Base-by-base conservation (phyloP, 2,329 filamentous ascomycete species). In the Phaeosphaeriaceae sp. region DNA sequence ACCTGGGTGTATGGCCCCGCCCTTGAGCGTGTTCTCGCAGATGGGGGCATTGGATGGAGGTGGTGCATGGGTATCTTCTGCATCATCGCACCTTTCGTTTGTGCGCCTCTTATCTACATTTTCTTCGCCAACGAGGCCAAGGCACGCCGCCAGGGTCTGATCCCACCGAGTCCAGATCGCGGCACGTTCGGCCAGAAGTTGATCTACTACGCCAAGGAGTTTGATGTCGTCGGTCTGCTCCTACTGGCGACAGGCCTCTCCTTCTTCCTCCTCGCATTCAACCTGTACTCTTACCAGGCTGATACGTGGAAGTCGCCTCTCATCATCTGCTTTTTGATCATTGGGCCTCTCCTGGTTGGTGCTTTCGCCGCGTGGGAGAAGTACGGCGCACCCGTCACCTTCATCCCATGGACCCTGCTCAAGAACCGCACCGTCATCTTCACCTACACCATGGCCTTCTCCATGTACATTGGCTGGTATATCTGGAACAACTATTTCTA, bases 61-160 rank as follows among this genome's bases (percentile, higher is more conserved):
- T 92, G 89, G 89, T 87, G 82, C 1, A 91, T 88, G 67, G 89
- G 88, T 21, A 82, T 84, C 66, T 91, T 89, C 72, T 80, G 85
- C 44, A 88, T 92, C 62, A 80, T 91, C 57, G 79, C 87, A 3
- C 88, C 89, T 1, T 76, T 84, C 46, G 82, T 89, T 17, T 84
- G 83, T 25, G 63, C 87, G 3, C 89, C 89, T 0, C 78, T 92
- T n/a, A 84, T 86, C 20, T 68, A 80, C n/a, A 78, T 90, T 4
- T 81, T 91, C 60, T 64, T 11, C 62, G 70, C 82, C 59, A 88
- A 89, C 64, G 82, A 89, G 59, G 78, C 77, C 50, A 90, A 89
- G 71, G 90, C 89, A 2, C 79, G 79, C 60, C 83, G 82, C 58
- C 66, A 79, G 19, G 88, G 88, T 0, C 67, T 89, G 1, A 71